Evolutionary conservation across 225 moss, liverwort and hornwort species (phyloP), one percentile per base, ranked within the genome.

Genomic region (Ulota crispa): DNA sequence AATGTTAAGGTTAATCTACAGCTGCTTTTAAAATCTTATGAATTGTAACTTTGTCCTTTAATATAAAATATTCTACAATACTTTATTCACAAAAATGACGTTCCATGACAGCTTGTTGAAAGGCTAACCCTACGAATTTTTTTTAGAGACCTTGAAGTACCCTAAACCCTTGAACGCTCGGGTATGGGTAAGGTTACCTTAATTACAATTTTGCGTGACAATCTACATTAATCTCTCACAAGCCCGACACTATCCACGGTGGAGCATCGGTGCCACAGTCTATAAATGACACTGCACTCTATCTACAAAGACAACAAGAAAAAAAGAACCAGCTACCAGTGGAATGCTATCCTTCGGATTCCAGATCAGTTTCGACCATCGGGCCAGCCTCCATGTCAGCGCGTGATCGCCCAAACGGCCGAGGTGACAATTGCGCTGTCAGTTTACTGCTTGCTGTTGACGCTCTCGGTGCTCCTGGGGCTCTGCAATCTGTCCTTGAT

Each of bases 401-500:
- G 70, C 8, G 15, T 11, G 27, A 76, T 65, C 52, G 64, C 63
- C 45, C 32, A 43, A 66, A 56, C 70, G 72, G 54, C 30, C 80
- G 64, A 71, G 68, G 67, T 53, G n/a, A 66, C 3, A 78, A 19
- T 68, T 70, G 66, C 36, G 54, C 45, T 45, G 71, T 36, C n/a
- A n/a, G n/a, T 67, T 80, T 9, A 81, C 30, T 82, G 79, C 60
- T 82, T 78, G 81, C 39, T 66, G 62, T 63, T 86, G 32, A 85
- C 83, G 74, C 69, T 56, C 81, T 75, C 84, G 39, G 84, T 86
- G 68, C 86, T 73, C 70, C 59, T 82, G 43, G 82, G 82, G 79
- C 76, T 87, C 53, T 87, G 88, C 85, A 91, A 65, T 76, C 85
- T 91, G 77, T 89, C 91, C 87, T 76, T 89, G 37, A 91, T 81